Percentiles rank a stretch among this genome's conserved stretches.
Conservation (phyloP, 495 filamentous ascomycete species). For the Tetracladium marchalianum region DNA sequence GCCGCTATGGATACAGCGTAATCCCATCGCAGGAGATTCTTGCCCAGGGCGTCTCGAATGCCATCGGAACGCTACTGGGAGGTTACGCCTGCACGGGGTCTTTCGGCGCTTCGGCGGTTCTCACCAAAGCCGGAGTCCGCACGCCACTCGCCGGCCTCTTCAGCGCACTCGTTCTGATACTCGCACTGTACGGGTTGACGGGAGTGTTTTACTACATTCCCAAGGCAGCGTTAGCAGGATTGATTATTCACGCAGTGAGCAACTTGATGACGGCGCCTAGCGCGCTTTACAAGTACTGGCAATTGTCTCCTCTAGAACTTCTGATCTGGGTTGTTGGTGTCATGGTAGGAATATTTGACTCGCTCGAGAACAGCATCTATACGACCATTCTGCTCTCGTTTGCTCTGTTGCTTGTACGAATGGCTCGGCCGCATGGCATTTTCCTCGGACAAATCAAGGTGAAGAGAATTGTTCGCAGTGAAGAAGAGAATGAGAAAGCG, state of each 20-base stretch:
- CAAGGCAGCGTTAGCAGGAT: constrained; percentile 64
- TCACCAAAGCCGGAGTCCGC: constrained; percentile 89
- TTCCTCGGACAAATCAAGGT: constrained; percentile 27
- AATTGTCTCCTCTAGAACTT: constrained; percentile 34
- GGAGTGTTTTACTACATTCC: constrained; percentile 93
- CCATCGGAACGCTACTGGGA: constrained; percentile 85
- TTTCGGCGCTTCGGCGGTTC: constrained; percentile 97
- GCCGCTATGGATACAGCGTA: constrained; percentile 92
- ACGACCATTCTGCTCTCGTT: constrained; percentile 32
- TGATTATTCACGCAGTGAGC: constrained; percentile 94
- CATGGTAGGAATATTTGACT: constrained; percentile 38
- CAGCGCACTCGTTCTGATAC: constrained; percentile 76
- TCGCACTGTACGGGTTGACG: constrained; percentile 85
- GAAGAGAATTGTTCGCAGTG: constrained; percentile 7
- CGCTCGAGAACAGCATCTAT: constrained; percentile 44
- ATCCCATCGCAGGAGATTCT: constrained; percentile 92
- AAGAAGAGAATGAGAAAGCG: constrained; percentile 3
- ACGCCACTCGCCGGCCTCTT: constrained; percentile 86
- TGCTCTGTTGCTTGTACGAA: constrained; percentile 34
- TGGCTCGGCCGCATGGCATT: constrained; percentile 33
- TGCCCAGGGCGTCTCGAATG: constrained; percentile 85
- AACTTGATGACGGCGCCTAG: constrained; percentile 89
- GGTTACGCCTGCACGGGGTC: constrained; percentile 90
- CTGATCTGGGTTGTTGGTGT: constrained; percentile 43
- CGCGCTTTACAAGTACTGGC: constrained; percentile 61